These are phyloP conservation scores for Geotrichum carabidarum DNA, from an alignment of 1,139 yeast species.

Conservation along the genomic window DNA sequence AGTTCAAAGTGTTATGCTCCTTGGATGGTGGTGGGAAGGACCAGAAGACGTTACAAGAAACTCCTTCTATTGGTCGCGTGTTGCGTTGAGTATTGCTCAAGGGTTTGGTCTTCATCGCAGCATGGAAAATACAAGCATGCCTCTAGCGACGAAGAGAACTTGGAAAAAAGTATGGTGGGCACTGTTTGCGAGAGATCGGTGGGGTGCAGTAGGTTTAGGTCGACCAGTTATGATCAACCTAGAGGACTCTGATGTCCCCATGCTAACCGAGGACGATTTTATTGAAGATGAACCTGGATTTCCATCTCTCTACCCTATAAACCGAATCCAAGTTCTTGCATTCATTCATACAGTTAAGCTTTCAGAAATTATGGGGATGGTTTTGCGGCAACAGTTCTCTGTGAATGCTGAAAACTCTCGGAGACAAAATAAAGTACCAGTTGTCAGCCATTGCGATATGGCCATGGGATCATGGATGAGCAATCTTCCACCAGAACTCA, in stretches of 20 bases:
- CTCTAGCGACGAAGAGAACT: slow-evolving; percentile 49
- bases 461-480: slow-evolving; percentile 77
- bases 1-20: slow-evolving; percentile 60
- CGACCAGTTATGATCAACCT: slow-evolving; percentile 65
- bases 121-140: slow-evolving; percentile 31
- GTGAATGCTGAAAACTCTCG: slow-evolving; percentile 60
- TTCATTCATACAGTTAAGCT: slow-evolving; percentile 64
- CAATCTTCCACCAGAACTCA: slow-evolving; percentile 59
- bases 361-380: slow-evolving; percentile 70
- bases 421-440: slow-evolving; percentile 46
- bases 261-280: slow-evolving; percentile 63
- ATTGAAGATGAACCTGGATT: slow-evolving; percentile 51
- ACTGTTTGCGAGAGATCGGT: slow-evolving; percentile 64
- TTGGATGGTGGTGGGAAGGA: slow-evolving; percentile 73
- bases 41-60: slow-evolving; percentile 73
- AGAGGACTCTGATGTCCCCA: slow-evolving; percentile 73
- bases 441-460: slow-evolving; percentile 69
- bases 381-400: slow-evolving; percentile 65
- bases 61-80: slow-evolving; percentile 72
- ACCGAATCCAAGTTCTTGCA: slow-evolving; percentile 49
- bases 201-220: slow-evolving; percentile 71
- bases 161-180: slow-evolving; percentile 82
- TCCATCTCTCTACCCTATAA: slow-evolving; percentile 44
- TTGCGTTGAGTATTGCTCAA: slow-evolving; percentile 69
- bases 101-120: slow-evolving; percentile 71